Evolutionary conservation across 371 early-diverging fungal species (phyloP).

Genomic region (Zopfochytrium polystomum): DNA sequence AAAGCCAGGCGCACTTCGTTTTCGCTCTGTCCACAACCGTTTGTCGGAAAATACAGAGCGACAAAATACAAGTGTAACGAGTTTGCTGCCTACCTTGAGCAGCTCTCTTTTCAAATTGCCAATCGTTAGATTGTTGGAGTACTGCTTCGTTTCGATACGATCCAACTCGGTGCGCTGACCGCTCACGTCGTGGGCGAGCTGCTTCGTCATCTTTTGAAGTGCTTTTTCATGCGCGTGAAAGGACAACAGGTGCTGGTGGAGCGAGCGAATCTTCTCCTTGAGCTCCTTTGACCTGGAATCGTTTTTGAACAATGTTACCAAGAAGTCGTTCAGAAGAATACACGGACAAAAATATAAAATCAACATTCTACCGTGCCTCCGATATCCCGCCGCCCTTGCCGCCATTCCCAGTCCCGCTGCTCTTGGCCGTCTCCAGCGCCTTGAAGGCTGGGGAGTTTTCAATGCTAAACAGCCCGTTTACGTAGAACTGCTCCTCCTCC

Average conservation of each 20-base stretch:
- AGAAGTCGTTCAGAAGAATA: too few species aligned
- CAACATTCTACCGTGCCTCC: neutral
- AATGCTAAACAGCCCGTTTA: conserved; percentile 50
- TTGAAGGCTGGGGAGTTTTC: conserved; percentile 51
- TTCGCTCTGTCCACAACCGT: conserved; percentile 38
- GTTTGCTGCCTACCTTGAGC: conserved; percentile 36
- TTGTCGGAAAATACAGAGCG: conserved; percentile 4
- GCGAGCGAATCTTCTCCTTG: conserved; percentile 33
- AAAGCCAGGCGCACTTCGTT: conserved; percentile 51
- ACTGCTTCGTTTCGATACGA: conserved; percentile 41
- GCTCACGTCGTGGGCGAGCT: conserved; percentile 40
- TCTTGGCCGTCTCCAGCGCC: conserved; percentile 38
- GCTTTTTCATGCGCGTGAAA: conserved; percentile 47
- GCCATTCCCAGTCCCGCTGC: conserved; percentile 22
- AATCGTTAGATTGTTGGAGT: conserved; percentile 48
- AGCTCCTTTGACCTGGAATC: conserved; percentile 22
- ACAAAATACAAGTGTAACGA: neutral
- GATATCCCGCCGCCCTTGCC: conserved; percentile 1
- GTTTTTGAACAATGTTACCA: conserved; percentile 1
- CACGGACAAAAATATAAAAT: neutral
- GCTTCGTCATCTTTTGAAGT: conserved; percentile 40
- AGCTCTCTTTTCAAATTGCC: conserved; percentile 57
- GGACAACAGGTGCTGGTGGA: conserved; percentile 43
- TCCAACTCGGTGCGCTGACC: conserved; percentile 52
- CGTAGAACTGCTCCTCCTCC: conserved; percentile 39